These are phyloP conservation scores for Diplodia scrobiculata DNA, from an alignment of 2,329 filamentous ascomycete species.

Conservation along the genomic window DNA sequence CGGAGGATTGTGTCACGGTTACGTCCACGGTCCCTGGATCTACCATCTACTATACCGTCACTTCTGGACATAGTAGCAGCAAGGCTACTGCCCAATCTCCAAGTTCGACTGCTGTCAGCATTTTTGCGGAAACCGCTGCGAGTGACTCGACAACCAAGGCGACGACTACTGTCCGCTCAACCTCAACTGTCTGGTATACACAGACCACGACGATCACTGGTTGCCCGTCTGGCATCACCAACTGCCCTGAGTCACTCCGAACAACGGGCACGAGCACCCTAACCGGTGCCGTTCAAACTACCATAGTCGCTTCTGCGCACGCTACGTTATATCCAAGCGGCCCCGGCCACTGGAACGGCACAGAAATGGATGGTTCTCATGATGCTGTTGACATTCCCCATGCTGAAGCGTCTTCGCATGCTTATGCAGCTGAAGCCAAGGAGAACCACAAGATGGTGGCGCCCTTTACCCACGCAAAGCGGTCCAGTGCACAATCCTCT, in stretches of 20 bases:
- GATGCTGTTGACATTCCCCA: background rate
- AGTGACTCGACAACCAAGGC: background rate
- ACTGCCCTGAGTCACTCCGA: background rate
- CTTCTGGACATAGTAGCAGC: background rate
- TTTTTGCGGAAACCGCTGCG: background rate
- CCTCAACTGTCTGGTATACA: constrained; percentile 1
- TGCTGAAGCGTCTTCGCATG: background rate
- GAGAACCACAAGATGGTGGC: background rate
- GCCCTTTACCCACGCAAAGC: background rate
- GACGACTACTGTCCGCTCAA: background rate
- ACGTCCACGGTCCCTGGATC: constrained; percentile 1
- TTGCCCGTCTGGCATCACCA: background rate
- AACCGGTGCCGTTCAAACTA: background rate
- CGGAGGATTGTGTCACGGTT: background rate
- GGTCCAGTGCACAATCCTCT: background rate
- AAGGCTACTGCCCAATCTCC: background rate
- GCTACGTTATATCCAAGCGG: background rate
- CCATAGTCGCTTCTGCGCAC: background rate
- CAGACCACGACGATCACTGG: background rate
- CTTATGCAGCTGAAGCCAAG: background rate
- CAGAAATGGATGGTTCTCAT: background rate
- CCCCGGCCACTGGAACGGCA: background rate
- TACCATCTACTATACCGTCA: background rate
- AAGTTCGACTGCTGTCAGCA: background rate
- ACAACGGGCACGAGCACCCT: background rate